A percentile compares a stretch with the other conserved stretches of the same genome.
phyloP scores from a whole-genome alignment of 1,284 basidiomycete species.

The Rhodotorula sp. region DNA sequence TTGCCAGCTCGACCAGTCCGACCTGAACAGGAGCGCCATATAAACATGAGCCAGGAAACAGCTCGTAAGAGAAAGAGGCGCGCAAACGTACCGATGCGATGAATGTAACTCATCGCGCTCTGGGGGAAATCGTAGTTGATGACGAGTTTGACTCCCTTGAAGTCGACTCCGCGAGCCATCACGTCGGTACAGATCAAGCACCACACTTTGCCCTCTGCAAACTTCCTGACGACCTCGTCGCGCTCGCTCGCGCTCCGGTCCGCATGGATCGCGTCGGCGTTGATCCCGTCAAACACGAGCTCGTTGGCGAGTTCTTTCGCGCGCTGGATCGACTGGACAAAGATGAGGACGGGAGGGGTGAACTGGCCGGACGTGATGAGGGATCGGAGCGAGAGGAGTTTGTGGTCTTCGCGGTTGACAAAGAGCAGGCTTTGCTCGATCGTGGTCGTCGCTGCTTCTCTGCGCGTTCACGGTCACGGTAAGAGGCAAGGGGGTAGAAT shows the following conservation, averaged over 20 bases:
- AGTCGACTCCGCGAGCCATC: constrained; percentile 96
- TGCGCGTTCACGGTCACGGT: constrained; percentile 49
- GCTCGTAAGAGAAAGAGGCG: background rate
- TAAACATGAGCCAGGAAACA: too few relatives aligned
- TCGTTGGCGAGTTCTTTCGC: constrained; percentile 87
- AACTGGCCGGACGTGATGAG: constrained; percentile 74
- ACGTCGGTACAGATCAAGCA: constrained; percentile 90
- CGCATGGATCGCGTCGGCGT: constrained; percentile 88
- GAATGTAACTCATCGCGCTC: constrained; percentile 89
- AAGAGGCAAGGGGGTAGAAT: too few relatives aligned
- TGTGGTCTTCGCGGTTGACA: constrained; percentile 88
- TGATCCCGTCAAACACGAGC: constrained; percentile 75
- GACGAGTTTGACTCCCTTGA: constrained; percentile 89
- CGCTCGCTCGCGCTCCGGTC: constrained; percentile 82
- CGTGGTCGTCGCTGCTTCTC: constrained; percentile 73
- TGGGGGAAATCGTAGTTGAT: constrained; percentile 90
- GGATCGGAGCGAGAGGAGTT: constrained; percentile 76
- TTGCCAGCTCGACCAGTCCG: constrained; percentile 91
- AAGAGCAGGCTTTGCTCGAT: constrained; percentile 86
- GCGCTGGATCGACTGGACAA: constrained; percentile 87
- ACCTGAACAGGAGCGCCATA: constrained; percentile 58
- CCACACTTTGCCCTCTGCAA: constrained; percentile 86
- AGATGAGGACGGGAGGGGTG: constrained; percentile 87
- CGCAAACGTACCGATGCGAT: constrained; percentile 71
- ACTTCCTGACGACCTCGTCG: constrained; percentile 76